Evolutionary conservation across 345 rosid species (phyloP).

Genomic region (Kandelia obovata): DNA sequence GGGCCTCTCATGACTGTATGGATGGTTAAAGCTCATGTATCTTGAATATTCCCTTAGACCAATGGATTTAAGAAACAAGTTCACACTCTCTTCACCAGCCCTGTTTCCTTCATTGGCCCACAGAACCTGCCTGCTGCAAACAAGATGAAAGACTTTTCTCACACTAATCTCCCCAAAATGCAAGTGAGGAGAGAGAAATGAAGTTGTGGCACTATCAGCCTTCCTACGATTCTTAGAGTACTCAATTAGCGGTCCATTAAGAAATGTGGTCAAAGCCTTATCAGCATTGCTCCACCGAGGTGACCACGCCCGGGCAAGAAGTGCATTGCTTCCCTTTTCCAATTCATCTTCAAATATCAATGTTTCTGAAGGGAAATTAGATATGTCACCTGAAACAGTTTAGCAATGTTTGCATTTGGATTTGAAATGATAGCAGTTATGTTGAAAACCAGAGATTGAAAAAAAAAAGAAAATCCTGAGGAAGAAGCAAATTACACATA

Average conservation of each 20-base stretch:
- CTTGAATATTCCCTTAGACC: constrained; percentile 95
- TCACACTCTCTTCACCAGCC: constrained; percentile 92
- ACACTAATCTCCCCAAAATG: constrained; percentile 98
- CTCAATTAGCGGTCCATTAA: constrained; percentile 81
- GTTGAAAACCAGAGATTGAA: neutral
- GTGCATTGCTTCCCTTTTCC: constrained; percentile 95
- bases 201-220: constrained; percentile 97
- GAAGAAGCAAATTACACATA: neutral
- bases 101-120: constrained; percentile 96
- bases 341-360: constrained; percentile 85
- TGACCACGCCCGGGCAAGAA: constrained; percentile 97
- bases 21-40: constrained; percentile 92
- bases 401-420: constrained; percentile 4
- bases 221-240: constrained; percentile 83
- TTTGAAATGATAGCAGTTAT: neutral
- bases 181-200: constrained; percentile 91
- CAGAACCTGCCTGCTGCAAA: constrained; percentile 80
- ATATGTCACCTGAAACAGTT: constrained; percentile 59
- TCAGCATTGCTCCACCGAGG: constrained; percentile 97
- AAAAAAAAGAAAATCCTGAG: neutral
- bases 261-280: constrained; percentile 78
- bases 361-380: constrained; percentile 59
- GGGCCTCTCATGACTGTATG: constrained; percentile 85
- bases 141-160: constrained; percentile 89
- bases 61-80: constrained; percentile 89